Percentiles rank a stretch among this genome's conserved stretches.
Evolutionary conservation across 441 rosid genomes (phyloP).

Genomic region (Croton laevigatus): DNA sequence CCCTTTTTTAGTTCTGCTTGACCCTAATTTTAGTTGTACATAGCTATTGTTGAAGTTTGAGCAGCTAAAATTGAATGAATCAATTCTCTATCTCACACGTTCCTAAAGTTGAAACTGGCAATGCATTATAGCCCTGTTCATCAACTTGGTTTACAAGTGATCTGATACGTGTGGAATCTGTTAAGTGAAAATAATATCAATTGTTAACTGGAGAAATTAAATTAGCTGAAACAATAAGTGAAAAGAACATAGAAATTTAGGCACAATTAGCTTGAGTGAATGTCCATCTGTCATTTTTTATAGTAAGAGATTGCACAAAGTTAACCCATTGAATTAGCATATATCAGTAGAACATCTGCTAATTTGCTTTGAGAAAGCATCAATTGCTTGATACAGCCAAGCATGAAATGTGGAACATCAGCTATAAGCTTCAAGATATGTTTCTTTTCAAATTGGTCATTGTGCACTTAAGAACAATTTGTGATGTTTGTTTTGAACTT

Average conservation of each 20-base stretch:
- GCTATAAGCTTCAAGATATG: not conserved
- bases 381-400: not conserved
- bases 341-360: not conserved
- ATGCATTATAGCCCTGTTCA: not conserved
- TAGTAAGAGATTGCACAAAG: not conserved
- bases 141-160: not conserved
- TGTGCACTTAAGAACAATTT: too few species aligned
- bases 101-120: not conserved
- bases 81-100: not conserved
- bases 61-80: not conserved
- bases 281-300: not conserved
- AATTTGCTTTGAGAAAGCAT: not conserved
- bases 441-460: too few species aligned
- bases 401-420: not conserved
- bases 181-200: too few species aligned
- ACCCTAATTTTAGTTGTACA: too few species aligned
- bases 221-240: not conserved
- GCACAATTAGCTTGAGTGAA: too few species aligned
- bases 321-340: not conserved
- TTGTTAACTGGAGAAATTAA: not conserved
- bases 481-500: too few species aligned
- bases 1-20: too few species aligned
- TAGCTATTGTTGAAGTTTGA: too few species aligned
- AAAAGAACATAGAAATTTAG: not conserved
- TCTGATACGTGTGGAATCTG: not conserved